Evolutionary conservation across 225 moss, liverwort and hornwort genomes (phyloP).

Genomic region (Marchantia polymorpha): DNA sequence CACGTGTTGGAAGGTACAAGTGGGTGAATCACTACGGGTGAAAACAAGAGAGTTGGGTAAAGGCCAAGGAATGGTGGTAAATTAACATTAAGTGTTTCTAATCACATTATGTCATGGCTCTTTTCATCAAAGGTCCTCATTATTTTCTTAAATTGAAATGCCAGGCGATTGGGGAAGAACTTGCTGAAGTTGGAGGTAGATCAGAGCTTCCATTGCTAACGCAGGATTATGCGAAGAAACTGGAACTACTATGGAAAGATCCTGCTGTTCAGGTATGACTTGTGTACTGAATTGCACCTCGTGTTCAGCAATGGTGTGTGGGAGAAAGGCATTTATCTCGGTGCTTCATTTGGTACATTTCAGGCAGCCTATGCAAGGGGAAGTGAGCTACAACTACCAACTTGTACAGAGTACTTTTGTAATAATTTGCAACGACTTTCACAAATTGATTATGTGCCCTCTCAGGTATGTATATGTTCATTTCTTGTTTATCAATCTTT

Average conservation of each 20-base stretch:
- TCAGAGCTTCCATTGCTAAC: slow-evolving; percentile 41
- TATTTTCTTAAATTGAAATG: neutral
- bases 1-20: neutral
- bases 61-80: too few relatives aligned
- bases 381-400: slow-evolving; percentile 60
- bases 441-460: slow-evolving; percentile 48
- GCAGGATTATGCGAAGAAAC: slow-evolving; percentile 34
- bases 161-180: slow-evolving; percentile 43
- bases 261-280: slow-evolving; percentile 50
- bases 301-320: neutral
- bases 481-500: too few relatives aligned
- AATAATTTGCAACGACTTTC: slow-evolving; percentile 52
- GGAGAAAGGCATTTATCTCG: neutral
- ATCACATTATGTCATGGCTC: neutral
- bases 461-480: slow-evolving; percentile 33
- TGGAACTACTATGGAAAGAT: slow-evolving; percentile 53
- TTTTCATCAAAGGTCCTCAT: neutral
- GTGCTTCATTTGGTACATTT: neutral
- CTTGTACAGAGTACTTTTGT: slow-evolving; percentile 56
- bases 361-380: slow-evolving; percentile 55
- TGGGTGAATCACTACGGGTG: too few relatives aligned
- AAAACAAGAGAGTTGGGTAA: too few relatives aligned
- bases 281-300: neutral
- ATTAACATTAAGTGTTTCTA: neutral
- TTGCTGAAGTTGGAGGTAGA: slow-evolving; percentile 37